phyloP scores from a whole-genome alignment of 2,329 filamentous ascomycete species.

The Talaromyces piceae region DNA sequence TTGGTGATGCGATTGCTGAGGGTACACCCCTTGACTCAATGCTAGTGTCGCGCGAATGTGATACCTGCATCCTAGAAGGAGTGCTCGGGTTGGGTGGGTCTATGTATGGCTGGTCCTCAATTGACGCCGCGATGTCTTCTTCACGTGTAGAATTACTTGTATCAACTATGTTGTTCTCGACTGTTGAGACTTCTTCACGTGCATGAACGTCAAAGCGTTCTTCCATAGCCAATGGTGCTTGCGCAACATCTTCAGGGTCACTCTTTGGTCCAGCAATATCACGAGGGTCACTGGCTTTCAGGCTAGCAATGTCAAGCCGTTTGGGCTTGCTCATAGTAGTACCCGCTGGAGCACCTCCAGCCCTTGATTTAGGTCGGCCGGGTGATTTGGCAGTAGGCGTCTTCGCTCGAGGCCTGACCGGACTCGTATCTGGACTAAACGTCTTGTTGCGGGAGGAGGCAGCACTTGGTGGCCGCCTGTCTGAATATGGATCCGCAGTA shows the following conservation, averaged over 20 bases:
- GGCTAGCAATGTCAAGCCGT: conserved; percentile 25
- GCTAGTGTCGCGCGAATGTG: conserved; percentile 9
- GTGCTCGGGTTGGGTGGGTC: background rate
- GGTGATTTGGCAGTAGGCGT: conserved; percentile 27
- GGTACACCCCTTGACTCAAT: conserved; percentile 10
- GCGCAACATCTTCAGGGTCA: conserved; percentile 17
- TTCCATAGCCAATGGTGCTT: conserved; percentile 26
- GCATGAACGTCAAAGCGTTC: conserved; percentile 17
- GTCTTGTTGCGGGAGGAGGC: conserved; percentile 42
- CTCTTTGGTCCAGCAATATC: conserved; percentile 11
- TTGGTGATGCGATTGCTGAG: conserved; percentile 9
- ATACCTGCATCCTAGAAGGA: conserved; percentile 12
- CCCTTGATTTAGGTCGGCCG: conserved; percentile 26
- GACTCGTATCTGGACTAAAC: conserved; percentile 18
- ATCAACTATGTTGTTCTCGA: background rate
- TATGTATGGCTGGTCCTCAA: background rate
- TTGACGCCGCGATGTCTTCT: background rate
- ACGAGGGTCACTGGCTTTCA: conserved; percentile 21
- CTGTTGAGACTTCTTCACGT: background rate
- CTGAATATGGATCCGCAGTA: conserved; percentile 28
- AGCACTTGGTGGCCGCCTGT: conserved; percentile 44
- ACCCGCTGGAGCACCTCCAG: conserved; percentile 22
- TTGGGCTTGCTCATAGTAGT: conserved; percentile 27
- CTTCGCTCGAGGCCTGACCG: conserved; percentile 21
- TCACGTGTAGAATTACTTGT: background rate